Conservation (phyloP, 306 rosid species). For the Pyrus communis region DNA sequence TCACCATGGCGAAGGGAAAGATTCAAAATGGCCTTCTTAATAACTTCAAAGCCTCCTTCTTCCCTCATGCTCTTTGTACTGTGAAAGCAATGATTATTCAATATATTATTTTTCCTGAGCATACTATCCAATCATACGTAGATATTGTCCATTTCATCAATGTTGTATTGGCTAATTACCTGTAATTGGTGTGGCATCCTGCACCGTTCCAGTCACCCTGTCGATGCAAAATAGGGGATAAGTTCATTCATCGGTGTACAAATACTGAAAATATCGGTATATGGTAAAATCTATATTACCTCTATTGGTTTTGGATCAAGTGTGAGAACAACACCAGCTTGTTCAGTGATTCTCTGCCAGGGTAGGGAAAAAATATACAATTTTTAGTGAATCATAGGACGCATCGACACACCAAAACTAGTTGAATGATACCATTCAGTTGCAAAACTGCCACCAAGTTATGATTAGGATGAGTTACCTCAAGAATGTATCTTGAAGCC, state of each 20-base stretch:
- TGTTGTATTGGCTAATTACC: conserved; percentile 35
- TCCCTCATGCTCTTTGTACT: conserved; percentile 99
- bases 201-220: conserved; percentile 99
- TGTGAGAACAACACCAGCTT: conserved; percentile 91
- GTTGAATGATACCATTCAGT: not conserved
- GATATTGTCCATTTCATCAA: not conserved
- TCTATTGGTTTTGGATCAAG: conserved; percentile 98
- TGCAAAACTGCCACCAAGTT: not conserved
- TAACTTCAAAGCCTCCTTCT: conserved; percentile 83
- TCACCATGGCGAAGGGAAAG: conserved; percentile 86
- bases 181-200: conserved; percentile 96
- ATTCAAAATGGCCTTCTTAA: conserved; percentile 92
- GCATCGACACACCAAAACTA: not conserved
- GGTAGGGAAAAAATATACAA: conserved; percentile 2
- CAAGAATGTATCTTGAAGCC: conserved; percentile 88
- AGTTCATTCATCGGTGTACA: not conserved
- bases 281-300: conserved; percentile 33
- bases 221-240: conserved; percentile 10
- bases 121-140: not conserved
- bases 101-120: not conserved
- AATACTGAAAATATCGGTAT: not conserved
- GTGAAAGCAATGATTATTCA: conserved; percentile 17
- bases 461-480: conserved; percentile 50
- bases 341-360: conserved; percentile 93
- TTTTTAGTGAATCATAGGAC: not conserved